These are phyloP conservation scores for Curvularia eragrostidis DNA, from an alignment of 2,329 filamentous ascomycete genomes.

Conservation along the genomic window DNA sequence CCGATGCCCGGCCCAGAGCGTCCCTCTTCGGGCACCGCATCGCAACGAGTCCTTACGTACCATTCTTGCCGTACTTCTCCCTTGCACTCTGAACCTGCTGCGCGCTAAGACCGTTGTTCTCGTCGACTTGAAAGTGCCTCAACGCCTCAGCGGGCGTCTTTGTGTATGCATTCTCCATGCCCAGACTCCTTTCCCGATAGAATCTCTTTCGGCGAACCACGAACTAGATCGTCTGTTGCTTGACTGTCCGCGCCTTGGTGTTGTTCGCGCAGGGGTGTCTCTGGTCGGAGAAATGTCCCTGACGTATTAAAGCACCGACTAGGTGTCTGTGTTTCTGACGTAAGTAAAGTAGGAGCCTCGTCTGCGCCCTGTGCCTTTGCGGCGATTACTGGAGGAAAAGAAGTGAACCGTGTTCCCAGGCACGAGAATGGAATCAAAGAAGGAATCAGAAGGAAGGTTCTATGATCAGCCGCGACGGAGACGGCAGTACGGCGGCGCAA, in stretches of 20 bases:
- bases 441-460: constrained; percentile 15
- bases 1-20: background rate
- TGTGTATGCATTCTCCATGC: constrained; percentile 63
- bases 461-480: constrained; percentile 11
- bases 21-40: background rate
- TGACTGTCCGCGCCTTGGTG: constrained; percentile 10
- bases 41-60: constrained; percentile 43
- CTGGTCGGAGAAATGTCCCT: constrained; percentile 1
- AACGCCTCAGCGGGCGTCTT: constrained; percentile 59
- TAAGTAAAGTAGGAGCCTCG: background rate
- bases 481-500: constrained; percentile 18
- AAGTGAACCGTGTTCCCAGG: constrained; percentile 11
- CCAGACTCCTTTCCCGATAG: constrained; percentile 13
- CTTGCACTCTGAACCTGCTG: constrained; percentile 56
- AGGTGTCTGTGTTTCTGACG: constrained; percentile 9
- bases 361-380: background rate
- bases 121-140: constrained; percentile 59
- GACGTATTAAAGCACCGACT: constrained; percentile 1
- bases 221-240: background rate
- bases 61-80: constrained; percentile 62
- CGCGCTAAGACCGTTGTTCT: constrained; percentile 59
- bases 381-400: background rate
- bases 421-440: constrained; percentile 1
- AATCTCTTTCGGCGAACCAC: constrained; percentile 4
- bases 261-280: constrained; percentile 1